These are phyloP conservation scores for Cystofilobasidium macerans DNA, from an alignment of 768 basidiomycete genomes.

Conservation along the genomic window DNA sequence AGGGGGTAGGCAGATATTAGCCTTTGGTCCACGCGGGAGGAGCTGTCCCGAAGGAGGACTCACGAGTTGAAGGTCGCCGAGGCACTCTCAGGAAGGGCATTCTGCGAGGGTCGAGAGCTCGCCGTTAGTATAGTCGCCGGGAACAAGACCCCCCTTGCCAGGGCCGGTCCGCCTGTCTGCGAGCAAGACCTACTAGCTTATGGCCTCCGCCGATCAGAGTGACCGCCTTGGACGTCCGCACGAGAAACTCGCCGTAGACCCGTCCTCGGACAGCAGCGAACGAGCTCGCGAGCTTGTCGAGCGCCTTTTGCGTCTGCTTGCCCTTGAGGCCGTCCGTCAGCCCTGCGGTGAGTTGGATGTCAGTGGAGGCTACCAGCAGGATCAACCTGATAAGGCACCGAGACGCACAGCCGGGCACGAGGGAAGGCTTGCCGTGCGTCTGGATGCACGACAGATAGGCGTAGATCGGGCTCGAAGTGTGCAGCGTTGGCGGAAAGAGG, in stretches of 20 bases:
- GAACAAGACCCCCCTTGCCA: background rate
- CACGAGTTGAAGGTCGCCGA: conserved; percentile 15
- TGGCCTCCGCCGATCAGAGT: conserved; percentile 14
- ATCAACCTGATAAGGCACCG: background rate
- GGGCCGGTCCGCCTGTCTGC: too few species aligned
- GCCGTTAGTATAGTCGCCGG: too few species aligned
- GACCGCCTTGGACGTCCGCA: conserved; percentile 19
- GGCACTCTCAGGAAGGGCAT: conserved; percentile 21
- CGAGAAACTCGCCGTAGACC: conserved; percentile 18
- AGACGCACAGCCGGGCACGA: conserved; percentile 11
- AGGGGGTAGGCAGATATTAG: background rate
- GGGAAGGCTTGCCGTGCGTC: conserved; percentile 15
- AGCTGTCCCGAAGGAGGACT: background rate
- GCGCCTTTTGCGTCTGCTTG: conserved; percentile 19
- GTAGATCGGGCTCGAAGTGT: conserved; percentile 20
- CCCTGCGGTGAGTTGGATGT: background rate
- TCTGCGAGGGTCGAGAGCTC: background rate
- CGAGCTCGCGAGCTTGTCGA: conserved; percentile 14
- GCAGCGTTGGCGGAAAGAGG: conserved; percentile 26
- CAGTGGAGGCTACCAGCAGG: too few species aligned
- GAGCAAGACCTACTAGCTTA: background rate
- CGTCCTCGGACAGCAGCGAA: conserved; percentile 20
- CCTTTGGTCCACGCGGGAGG: background rate
- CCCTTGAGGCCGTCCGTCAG: conserved; percentile 15
- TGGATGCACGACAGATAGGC: conserved; percentile 19